Evolutionary conservation across 129 eudicot species (phyloP).

Genomic region (Tagetes patula): DNA sequence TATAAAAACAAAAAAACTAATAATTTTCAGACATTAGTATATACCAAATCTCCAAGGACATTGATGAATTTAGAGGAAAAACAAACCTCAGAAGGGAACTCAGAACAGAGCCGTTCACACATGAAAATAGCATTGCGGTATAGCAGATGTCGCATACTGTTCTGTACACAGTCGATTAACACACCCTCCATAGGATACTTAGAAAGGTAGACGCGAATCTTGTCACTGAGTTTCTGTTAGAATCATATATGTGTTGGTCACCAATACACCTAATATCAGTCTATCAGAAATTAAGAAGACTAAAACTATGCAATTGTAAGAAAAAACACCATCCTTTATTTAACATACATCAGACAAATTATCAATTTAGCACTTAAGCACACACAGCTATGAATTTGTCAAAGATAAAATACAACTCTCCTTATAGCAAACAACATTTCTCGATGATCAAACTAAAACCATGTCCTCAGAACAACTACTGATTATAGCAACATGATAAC

Average conservation of each 20-base stretch:
- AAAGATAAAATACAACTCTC: constrained; percentile 1
- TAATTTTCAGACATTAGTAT: not conserved
- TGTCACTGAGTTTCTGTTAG: not conserved
- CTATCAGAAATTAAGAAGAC: not conserved
- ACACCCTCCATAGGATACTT: constrained; percentile 63
- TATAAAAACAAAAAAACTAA: not conserved
- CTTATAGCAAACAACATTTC: not conserved
- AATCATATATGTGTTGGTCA: not conserved
- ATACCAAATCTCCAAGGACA: constrained; percentile 1
- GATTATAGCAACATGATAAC: constrained; percentile 8
- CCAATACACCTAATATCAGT: not conserved
- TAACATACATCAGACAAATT: constrained; percentile 9
- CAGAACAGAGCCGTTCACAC: constrained; percentile 94
- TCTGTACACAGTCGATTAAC: constrained; percentile 65
- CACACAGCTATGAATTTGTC: not conserved
- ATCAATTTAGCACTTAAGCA: not conserved
- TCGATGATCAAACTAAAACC: constrained; percentile 17
- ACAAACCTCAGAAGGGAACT: constrained; percentile 87
- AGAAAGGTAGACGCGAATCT: constrained; percentile 9
- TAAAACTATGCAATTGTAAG: not conserved
- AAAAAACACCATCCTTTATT: not conserved
- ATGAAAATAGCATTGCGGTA: constrained; percentile 79
- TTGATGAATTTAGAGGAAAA: not conserved
- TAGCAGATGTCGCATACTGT: constrained; percentile 64
- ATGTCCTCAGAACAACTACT: not conserved